Evolutionary conservation across 805 yeast genomes (phyloP).

Genomic region (Metschnikowia similis): DNA sequence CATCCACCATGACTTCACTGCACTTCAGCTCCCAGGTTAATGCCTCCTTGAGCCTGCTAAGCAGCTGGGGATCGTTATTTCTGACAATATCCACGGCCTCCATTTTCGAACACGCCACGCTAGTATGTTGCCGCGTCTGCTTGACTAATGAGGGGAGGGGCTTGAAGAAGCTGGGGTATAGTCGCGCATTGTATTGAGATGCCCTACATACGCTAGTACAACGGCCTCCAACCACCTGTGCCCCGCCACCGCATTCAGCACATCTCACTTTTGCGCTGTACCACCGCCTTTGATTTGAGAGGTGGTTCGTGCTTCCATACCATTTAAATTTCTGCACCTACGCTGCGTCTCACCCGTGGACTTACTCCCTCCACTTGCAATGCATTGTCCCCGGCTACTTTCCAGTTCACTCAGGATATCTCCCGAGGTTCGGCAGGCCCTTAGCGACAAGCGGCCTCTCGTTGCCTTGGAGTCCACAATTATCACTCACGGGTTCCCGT

Average conservation of each 20-base stretch:
- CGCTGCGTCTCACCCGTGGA: too few relatives aligned
- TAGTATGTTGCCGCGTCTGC: not conserved
- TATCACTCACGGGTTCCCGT: conserved; percentile 86
- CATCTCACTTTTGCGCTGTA: too few relatives aligned
- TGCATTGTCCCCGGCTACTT: not conserved
- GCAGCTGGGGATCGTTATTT: not conserved
- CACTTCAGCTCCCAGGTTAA: not conserved
- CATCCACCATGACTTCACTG: not conserved
- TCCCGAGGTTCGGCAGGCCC: conserved; percentile 62
- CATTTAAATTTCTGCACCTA: too few relatives aligned
- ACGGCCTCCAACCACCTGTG: not conserved
- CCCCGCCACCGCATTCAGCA: not conserved
- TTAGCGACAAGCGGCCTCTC: conserved; percentile 54
- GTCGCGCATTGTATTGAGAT: conserved; percentile 1
- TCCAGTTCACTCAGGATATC: conserved; percentile 22
- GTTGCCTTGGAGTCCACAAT: conserved; percentile 86
- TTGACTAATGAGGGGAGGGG: not conserved
- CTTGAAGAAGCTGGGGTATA: conserved; percentile 1
- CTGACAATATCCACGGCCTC: not conserved
- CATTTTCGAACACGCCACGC: not conserved
- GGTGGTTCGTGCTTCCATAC: too few relatives aligned
- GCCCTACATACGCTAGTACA: not conserved
- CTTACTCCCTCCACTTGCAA: not conserved
- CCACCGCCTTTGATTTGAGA: too few relatives aligned
- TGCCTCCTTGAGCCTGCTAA: not conserved